phyloP scores from a whole-genome alignment of 1,139 yeast species.

The Magnusiomyces paraingens region DNA sequence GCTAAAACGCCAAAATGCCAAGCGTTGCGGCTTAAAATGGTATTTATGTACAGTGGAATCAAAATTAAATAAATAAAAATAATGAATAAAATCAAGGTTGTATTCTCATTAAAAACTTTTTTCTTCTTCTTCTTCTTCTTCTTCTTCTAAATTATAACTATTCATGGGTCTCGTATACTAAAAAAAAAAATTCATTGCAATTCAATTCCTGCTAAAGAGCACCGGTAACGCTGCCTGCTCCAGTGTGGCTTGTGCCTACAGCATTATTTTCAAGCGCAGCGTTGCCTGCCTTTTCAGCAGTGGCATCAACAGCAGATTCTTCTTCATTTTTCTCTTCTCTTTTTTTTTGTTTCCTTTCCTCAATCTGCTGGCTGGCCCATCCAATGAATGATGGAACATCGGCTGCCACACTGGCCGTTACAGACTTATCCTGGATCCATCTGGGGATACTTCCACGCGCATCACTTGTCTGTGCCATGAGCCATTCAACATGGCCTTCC shows the following conservation, averaged over 20 bases:
- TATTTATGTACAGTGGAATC: no score
- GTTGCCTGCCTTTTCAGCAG: not conserved
- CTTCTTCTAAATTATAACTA: no score
- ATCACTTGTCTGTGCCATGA: constrained; percentile 56
- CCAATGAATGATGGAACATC: constrained; percentile 60
- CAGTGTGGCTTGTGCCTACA: not conserved
- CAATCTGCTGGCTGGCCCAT: constrained; percentile 35
- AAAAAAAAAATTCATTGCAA: constrained; percentile 1
- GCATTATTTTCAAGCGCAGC: not conserved
- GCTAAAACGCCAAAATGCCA: no score
- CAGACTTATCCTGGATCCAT: constrained; percentile 51
- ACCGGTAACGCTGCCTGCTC: constrained; percentile 4
- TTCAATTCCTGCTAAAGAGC: constrained; percentile 3
- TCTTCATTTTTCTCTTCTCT: not conserved
- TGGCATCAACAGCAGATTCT: not conserved
- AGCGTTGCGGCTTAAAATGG: no score
- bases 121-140: not conserved
- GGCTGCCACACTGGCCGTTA: constrained; percentile 52
- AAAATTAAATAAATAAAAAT: not conserved
- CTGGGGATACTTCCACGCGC: constrained; percentile 64
- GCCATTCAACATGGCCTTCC: constrained; percentile 47
- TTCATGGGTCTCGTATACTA: not conserved
- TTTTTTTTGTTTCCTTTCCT: constrained; percentile 1
- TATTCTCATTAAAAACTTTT: no score
- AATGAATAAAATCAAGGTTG: not conserved